Evolutionary conservation across 192 early-diverging fungal genomes (phyloP), one percentile per base, ranked within the genome.

Genomic region (Jimgerdemannia lactiflua): DNA sequence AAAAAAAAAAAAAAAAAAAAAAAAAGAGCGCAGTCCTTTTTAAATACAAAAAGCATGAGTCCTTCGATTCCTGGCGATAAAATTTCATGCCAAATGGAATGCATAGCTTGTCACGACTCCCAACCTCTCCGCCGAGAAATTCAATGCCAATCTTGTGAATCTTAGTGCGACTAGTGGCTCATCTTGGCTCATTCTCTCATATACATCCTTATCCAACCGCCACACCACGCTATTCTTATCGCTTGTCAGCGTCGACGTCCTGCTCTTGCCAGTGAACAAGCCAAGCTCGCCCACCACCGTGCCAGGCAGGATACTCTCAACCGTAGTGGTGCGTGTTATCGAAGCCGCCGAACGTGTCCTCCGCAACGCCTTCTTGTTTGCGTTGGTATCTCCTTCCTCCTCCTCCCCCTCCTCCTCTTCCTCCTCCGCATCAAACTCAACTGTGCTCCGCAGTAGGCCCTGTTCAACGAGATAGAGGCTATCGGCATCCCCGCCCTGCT

Each of bases 291-390:
- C 97, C 19, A 94, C 90, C 73, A 96, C 91, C 8, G 94, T 95
- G n/a, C 96, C 96, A 0, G 96, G 94, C 43, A 99, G 80, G 44
- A 97, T 91, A 19, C 93, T 95, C 84, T 97, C 94, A 3, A 93
- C 89, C 17, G 73, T 76, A 10, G 67, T 42, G 72, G 73, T 3
- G 72, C 71, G 42, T 79, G 29, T 20, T 74, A 18, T 9, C 63
- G 49, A 4, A 19, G 1, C 4, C 68, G 2, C 40, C 19, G 29
- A 7, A 6, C 40, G 67, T 6, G 8, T 20, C 19, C 19, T 20
- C 49, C 49, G 49, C 49, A 59, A 14, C 14, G 49, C 49, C 49
- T 10, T 59, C 49, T 14, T 59, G 49, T 14, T 59, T 14, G 49
- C 14, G 49, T 14, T 14, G 49, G 14, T 14, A 10, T 14, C 49